Base-by-base conservation (phyloP, 352 stramenopile species). In the Globisporangium yorkense region DNA sequence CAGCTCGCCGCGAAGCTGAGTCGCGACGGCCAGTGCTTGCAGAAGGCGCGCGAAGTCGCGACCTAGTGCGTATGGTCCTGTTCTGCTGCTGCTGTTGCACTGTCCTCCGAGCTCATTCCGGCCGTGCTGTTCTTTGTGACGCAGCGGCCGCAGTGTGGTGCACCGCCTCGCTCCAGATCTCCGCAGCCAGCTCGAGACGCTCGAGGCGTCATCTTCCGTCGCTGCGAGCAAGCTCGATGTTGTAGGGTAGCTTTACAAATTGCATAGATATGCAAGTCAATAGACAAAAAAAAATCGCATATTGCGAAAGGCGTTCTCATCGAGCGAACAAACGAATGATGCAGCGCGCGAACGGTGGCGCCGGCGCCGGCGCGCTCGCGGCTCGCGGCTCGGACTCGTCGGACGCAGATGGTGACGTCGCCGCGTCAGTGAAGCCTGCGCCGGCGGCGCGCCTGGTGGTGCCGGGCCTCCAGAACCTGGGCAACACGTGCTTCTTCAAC, bases 401-500 rank as follows among this genome's bases (percentile, higher is more conserved):
- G 16, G 62, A 62, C 13, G 33, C 68, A 51, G 51, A 24, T 1
- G 33, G 0, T 39, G 33, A 39, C 33, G 33, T 12, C 33, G 33
- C 33, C 7, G 33, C 33, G 33, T 2, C 33, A 39, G 1, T 9
- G n/a, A 10, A 47, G 5, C 43, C 21, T 8, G 43, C 18, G 43
- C 18, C 43, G 10, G 43, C 4, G 43, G 5, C 43, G 43, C 43
- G 43, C 5, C 43, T 47, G 18, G 18, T n/a, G 16, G 71, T 94
- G 43, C 77, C 83, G 1, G 87, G 87, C n/a, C 75, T 95, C 43
- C 72, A 88, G 64, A 96, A 96, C 61, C 68, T 96, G n/a, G 85
- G 87, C 65, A 96, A 96, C 63, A 93, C 87, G 50, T 96, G 87
- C 70, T 96, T 92, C 63, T 92, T 96, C 71, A 96, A 96, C 61